Percentiles rank a stretch among this genome's conserved stretches.
These are phyloP conservation scores for Sporisorium reilianum DNA, from an alignment of 1,284 basidiomycete genomes.

Conservation along the genomic window DNA sequence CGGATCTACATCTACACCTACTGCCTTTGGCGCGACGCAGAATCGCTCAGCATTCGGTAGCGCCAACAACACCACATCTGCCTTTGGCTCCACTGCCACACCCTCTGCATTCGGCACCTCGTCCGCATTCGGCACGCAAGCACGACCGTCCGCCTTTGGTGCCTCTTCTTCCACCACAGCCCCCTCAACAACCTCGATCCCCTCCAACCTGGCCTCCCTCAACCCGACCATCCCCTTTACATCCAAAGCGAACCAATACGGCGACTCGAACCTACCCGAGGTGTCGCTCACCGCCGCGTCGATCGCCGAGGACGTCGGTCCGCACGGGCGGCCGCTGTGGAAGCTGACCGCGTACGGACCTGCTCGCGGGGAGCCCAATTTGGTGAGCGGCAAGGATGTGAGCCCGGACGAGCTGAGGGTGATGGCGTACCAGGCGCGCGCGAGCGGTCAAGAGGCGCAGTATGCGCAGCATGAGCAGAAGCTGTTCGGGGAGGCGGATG, in stretches of 20 bases:
- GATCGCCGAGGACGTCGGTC: slow-evolving; percentile 48
- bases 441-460: slow-evolving; percentile 29
- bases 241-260: slow-evolving; percentile 17
- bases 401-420: slow-evolving; percentile 82
- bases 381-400: slow-evolving; percentile 79
- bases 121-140: slow-evolving; percentile 20
- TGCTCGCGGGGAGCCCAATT: slow-evolving; percentile 79
- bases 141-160: slow-evolving; percentile 26
- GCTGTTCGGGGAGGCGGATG: slow-evolving; percentile 36
- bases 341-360: slow-evolving; percentile 84
- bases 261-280: slow-evolving; percentile 48
- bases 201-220: slow-evolving; percentile 17
- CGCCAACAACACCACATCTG: slow-evolving; percentile 4
- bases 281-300: slow-evolving; percentile 33
- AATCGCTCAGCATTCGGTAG: not conserved
- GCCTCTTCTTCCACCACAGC: not conserved
- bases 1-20: not conserved
- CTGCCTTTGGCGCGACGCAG: slow-evolving; percentile 6
- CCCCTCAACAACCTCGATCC: slow-evolving; percentile 1
- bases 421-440: slow-evolving; percentile 50
- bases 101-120: slow-evolving; percentile 19
- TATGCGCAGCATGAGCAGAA: slow-evolving; percentile 47
- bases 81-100: slow-evolving; percentile 16
- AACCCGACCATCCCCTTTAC: slow-evolving; percentile 32
- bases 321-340: slow-evolving; percentile 76